These are phyloP conservation scores for Cyamopsis tetragonoloba DNA, from an alignment of 306 rosid species.

Conservation along the genomic window DNA sequence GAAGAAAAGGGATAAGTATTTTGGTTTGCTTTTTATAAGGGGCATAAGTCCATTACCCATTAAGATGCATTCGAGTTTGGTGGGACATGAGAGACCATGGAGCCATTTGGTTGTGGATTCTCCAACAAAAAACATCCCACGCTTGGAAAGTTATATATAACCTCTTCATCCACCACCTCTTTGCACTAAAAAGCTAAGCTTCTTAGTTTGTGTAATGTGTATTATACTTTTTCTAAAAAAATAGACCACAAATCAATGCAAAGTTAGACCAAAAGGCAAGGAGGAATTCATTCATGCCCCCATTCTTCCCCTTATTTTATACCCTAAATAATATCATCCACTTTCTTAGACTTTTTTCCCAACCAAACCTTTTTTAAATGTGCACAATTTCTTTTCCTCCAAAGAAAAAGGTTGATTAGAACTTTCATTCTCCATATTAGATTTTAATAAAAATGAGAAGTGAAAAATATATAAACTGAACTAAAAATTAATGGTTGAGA, in stretches of 20 bases:
- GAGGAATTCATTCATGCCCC: conserved; percentile 48
- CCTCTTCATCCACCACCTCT: conserved; percentile 43
- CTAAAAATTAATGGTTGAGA: too few relatives aligned
- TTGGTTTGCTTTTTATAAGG: not conserved
- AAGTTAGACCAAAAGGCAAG: conserved; percentile 23
- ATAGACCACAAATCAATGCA: conserved; percentile 32
- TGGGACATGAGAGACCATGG: conserved; percentile 64
- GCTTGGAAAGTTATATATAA: conserved; percentile 60
- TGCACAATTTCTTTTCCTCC: conserved; percentile 5
- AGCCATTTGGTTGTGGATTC: conserved; percentile 90
- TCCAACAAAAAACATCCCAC: conserved; percentile 78
- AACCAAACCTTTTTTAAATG: conserved; percentile 23
- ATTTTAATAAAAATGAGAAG: too few relatives aligned
- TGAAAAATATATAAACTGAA: too few relatives aligned
- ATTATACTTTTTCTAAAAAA: conserved; percentile 21
- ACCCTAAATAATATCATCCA: conserved; percentile 36
- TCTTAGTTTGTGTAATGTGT: too few relatives aligned
- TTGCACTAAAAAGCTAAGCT: conserved; percentile 42
- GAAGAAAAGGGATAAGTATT: not conserved
- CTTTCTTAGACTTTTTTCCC: conserved; percentile 56
- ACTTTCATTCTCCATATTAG: too few relatives aligned
- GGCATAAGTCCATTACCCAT: conserved; percentile 6
- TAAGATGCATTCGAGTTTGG: conserved; percentile 38
- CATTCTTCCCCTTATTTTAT: conserved; percentile 22
- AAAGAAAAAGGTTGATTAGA: conserved; percentile 20